Evolutionary conservation across 306 rosid species (phyloP), one percentile per base, ranked within the genome.

Genomic region (Lagenaria siceraria): DNA sequence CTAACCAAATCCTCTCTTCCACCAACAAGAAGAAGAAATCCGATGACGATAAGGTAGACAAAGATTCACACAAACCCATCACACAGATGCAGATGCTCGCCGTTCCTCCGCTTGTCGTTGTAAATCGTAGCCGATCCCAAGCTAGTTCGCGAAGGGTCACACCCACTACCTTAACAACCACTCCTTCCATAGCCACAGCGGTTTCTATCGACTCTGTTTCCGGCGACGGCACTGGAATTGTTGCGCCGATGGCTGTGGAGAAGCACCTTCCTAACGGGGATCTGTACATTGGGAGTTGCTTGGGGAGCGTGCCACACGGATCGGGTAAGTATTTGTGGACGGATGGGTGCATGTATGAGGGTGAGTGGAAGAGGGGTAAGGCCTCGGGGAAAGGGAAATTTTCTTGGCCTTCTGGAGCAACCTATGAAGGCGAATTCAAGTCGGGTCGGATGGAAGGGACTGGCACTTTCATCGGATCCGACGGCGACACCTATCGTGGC

Each of bases 321-420:
- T 96, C 94, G 31, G 98, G 99, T 1, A 96, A 92, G 80, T 96
- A 96, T 52, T 60, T 89, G 36, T 96, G 99, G 99, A 83, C 78
- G 0, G 99, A 96, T 82, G 98, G 99, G 7, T 96, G 98, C 81
- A 87, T 92, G 96, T 92, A 96, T 82, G 97, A 89, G 46, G 99
- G 99, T 0, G 97, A 89, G 31, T 96, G 99, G 99, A 88, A 89
- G 75, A 80, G 84, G 52, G 99, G 99, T 1, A 96, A 96, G 46
- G 98, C 97, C 61, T 91, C 92, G 2, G 98, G 97, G 0, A 96
- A 88, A 38, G 99, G 99, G 0, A 92, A 83, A 42, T 90, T 96
- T 86, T 96, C 98, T 1, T 96, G 98, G 99, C 97, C 99, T 22
- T 89, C 97, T 0, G 98, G 99, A 0, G 98, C 99, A 0, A 89